Percentiles rank a stretch among this genome's conserved stretches.
Evolutionary conservation across 2,329 filamentous ascomycete species (phyloP).

Genomic region (Neofusicoccum parvum): DNA sequence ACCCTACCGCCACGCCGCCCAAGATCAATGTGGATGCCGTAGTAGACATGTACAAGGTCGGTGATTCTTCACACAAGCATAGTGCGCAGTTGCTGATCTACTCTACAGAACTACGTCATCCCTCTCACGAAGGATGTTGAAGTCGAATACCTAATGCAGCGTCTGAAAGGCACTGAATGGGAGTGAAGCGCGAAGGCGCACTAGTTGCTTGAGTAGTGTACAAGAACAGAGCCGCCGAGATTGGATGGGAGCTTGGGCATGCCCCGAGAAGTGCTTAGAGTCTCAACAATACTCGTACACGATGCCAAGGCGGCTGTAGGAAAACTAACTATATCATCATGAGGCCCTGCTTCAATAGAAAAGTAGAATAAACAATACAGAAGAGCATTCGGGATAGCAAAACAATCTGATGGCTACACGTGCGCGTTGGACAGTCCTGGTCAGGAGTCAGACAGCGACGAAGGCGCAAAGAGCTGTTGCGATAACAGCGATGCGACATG

Average conservation of each 20-base stretch:
- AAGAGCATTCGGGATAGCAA: background rate
- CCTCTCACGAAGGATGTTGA: slow-evolving; percentile 97
- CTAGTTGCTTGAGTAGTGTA: background rate
- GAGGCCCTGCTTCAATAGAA: background rate
- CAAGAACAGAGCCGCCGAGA: background rate
- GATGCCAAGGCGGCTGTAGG: background rate
- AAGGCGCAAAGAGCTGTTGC: too few relatives aligned
- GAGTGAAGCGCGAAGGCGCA: slow-evolving; percentile 28
- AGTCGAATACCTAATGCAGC: slow-evolving; percentile 97
- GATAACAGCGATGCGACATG: too few relatives aligned
- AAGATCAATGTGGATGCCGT: slow-evolving; percentile 90
- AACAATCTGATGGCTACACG: too few relatives aligned
- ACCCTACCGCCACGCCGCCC: slow-evolving; percentile 56
- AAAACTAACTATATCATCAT: background rate
- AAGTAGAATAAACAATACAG: background rate
- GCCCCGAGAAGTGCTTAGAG: too few relatives aligned
- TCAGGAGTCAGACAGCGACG: too few relatives aligned
- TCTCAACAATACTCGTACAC: too few relatives aligned
- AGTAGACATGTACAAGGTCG: slow-evolving; percentile 43
- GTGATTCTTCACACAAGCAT: slow-evolving; percentile 57
- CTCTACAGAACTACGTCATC: slow-evolving; percentile 74
- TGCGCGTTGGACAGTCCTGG: too few relatives aligned
- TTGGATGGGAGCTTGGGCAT: too few relatives aligned
- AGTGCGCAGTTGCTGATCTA: background rate
- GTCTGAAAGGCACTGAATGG: slow-evolving; percentile 63